Evolutionary conservation across 2,329 filamentous ascomycete genomes (phyloP), one percentile per base, ranked within the genome.

Genomic region (Penicillium oxalicum): DNA sequence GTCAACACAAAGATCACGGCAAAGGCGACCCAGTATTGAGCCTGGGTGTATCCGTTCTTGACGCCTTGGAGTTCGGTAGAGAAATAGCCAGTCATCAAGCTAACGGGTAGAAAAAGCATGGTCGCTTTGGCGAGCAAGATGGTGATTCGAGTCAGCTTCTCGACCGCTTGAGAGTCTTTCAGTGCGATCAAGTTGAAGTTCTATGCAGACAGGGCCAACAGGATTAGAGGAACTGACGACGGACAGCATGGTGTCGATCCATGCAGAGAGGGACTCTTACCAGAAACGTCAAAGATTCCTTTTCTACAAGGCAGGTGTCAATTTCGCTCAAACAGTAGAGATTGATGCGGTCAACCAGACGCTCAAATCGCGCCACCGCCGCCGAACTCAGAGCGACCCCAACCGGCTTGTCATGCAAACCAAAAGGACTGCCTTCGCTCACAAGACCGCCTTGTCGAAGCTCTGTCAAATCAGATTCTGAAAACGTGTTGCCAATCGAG

Each of bases 141-240:
- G 3, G 86, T 87, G 54, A 85, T 83, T 49, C 85, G 75, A 0
- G 85, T 88, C 18, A 90, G 75, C 18, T 83, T 78, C 50, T 87
- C 85, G 9, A 88, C 86, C 4, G 82, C 80, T 54, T 82, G 79
- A 0, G 84, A 87, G 65, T 89, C 84, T 62, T 86, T 88, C 60
- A 88, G 81, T 13, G 85, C 81, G 49, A 86, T 87, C 54, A 90
- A 76, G 64, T 86, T 88, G 74, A 89, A 89, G 64, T 88, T 88
- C 83, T 87, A 50, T 26, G 34, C 45, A 27, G 9, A 24, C 25
- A 25, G 13, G 13, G 9, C 25, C 18, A 25, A 25, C 34, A 42
- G 18, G 13, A 34, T 9, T 9, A 33, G 9, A 42, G 13, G 3
- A 5, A 33, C 25, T 6, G 5, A 8, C 8, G 9, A 33, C 40